phyloP scores from a whole-genome alignment of 1,284 basidiomycete species.

The Leccinum subatratum region DNA sequence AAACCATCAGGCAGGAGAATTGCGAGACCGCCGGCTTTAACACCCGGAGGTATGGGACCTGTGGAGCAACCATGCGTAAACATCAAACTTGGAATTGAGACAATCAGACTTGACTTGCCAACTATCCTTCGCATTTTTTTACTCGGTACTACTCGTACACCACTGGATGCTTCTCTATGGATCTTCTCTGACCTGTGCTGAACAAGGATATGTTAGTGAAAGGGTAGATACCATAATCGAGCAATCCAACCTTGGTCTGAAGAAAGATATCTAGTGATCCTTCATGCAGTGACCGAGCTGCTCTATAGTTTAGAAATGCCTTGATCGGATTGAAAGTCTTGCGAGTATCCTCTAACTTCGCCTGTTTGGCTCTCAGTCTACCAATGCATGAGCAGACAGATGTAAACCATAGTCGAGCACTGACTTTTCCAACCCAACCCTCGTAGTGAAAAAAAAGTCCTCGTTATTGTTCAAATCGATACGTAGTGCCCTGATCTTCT shows the following conservation, averaged over 20 bases:
- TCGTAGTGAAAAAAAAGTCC: constrained; percentile 3
- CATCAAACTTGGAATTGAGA: not conserved
- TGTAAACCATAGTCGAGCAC: not conserved
- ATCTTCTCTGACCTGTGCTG: constrained; percentile 17
- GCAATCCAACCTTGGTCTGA: constrained; percentile 5
- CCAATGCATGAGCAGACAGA: not conserved
- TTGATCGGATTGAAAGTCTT: constrained; percentile 17
- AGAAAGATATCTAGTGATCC: not conserved
- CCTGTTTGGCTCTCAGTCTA: not conserved
- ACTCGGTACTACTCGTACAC: constrained; percentile 4
- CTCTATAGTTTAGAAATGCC: constrained; percentile 6
- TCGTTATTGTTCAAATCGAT: constrained; percentile 5
- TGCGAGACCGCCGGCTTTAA: not conserved
- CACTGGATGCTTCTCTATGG: not conserved
- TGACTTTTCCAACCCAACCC: constrained; percentile 6
- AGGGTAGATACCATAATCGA: not conserved
- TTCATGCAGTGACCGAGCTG: constrained; percentile 10
- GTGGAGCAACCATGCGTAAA: not conserved
- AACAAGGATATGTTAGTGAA: not conserved
- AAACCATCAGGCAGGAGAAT: constrained; percentile 7
- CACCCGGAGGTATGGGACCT: not conserved
- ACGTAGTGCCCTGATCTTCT: not conserved
- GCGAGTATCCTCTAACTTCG: not conserved
- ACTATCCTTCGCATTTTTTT: constrained; percentile 6
- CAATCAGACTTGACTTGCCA: not conserved